phyloP scores from a whole-genome alignment of 2,329 filamentous ascomycete species.

The Colletotrichum destructivum region DNA sequence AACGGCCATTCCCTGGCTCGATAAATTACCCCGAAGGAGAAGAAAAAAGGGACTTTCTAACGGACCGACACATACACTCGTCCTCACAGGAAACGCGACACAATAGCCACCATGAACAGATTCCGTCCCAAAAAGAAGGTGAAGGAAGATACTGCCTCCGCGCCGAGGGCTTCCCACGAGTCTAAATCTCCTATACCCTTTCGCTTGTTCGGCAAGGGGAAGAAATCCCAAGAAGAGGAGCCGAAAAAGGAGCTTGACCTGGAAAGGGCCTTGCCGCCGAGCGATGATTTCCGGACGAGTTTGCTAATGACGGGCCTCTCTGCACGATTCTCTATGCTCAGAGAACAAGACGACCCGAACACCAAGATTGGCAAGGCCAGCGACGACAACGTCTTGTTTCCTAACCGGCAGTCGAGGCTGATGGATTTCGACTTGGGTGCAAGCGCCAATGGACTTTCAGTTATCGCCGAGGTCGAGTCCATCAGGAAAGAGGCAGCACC shows the following conservation, averaged over 20 bases:
- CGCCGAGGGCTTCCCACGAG: conserved; percentile 67
- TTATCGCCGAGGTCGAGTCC: conserved; percentile 94
- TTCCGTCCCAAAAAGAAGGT: conserved; percentile 82
- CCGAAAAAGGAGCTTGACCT: conserved; percentile 81
- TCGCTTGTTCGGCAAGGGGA: conserved; percentile 68
- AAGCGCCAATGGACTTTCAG: conserved; percentile 70
- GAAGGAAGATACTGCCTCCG: conserved; percentile 65
- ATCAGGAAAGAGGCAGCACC: conserved; percentile 72
- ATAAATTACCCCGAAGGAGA: conserved; percentile 24
- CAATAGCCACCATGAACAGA: conserved; percentile 76
- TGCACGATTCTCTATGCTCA: conserved; percentile 94
- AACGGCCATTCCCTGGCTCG: conserved; percentile 20
- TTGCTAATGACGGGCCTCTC: conserved; percentile 96
- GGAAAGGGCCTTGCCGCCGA: conserved; percentile 80
- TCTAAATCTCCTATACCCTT: conserved; percentile 68
- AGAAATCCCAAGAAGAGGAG: conserved; percentile 70
- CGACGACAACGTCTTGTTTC: conserved; percentile 92
- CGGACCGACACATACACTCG: background rate
- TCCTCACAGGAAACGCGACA: background rate
- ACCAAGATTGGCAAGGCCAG: conserved; percentile 94
- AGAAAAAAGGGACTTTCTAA: background rate
- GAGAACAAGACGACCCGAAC: conserved; percentile 92
- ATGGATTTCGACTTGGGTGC: conserved; percentile 75
- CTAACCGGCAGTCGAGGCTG: conserved; percentile 84
- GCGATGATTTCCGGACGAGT: conserved; percentile 94